Evolutionary conservation across 345 rosid genomes (phyloP).

Genomic region (Eutrema heterophyllum): DNA sequence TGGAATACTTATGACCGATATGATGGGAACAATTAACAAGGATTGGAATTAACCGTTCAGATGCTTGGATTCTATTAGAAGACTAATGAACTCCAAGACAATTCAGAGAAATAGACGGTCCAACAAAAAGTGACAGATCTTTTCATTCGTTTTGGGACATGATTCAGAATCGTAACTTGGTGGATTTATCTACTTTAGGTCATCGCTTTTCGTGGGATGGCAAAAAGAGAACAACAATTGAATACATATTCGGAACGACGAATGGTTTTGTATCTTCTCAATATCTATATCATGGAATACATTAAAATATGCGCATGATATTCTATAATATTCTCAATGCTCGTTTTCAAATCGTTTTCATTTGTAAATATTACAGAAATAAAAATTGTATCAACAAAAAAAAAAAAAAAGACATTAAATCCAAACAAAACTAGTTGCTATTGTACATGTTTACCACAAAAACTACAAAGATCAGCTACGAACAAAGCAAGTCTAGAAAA

Average conservation of each 20-base stretch:
- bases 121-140: no score
- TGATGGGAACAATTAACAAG: no score
- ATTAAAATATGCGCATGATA: background rate
- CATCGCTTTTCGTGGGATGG: background rate
- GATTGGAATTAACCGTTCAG: background rate
- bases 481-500: background rate
- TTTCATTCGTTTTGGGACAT: no score
- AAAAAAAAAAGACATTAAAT: background rate
- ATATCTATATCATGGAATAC: background rate
- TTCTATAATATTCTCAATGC: background rate
- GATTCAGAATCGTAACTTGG: background rate
- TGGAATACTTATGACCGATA: no score
- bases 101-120: no score
- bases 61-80: background rate
- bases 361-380: background rate
- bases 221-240: background rate
- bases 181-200: background rate
- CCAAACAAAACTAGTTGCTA: slow-evolving; percentile 2
- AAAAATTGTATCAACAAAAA: background rate
- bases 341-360: background rate
- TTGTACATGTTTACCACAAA: slow-evolving; percentile 4
- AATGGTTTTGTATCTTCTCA: background rate
- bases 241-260: background rate
- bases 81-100: background rate
- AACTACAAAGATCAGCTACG: background rate